Percentiles rank a stretch among this genome's conserved stretches.
Evolutionary conservation across 805 yeast species (phyloP).

Genomic region (Starmerella bacillaris): DNA sequence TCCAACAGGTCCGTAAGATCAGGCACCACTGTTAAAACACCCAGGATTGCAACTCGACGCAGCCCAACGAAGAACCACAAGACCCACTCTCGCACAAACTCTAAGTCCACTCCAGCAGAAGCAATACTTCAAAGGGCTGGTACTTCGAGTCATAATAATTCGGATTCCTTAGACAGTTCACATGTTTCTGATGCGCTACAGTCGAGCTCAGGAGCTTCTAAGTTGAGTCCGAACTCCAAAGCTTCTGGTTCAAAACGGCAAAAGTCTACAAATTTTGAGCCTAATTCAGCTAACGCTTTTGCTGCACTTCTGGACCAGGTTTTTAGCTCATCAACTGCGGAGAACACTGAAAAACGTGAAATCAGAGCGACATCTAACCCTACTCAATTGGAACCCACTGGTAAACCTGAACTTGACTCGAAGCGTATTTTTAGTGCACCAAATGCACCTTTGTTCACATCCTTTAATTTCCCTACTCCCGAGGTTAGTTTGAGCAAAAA

Average conservation of each 20-base stretch:
- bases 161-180: too few species aligned
- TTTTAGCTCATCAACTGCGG: constrained; percentile 10
- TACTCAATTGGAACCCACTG: background rate
- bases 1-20: constrained; percentile 12
- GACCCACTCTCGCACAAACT: too few species aligned
- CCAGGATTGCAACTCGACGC: constrained; percentile 2
- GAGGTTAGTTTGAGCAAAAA: too few species aligned
- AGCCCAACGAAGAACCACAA: constrained; percentile 9
- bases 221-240: too few species aligned
- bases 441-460: too few species aligned
- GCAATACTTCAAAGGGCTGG: too few species aligned
- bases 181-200: too few species aligned
- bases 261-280: too few species aligned
- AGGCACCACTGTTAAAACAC: constrained; percentile 4
- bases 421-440: constrained; percentile 7
- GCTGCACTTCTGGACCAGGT: constrained; percentile 22
- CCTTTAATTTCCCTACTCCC: too few species aligned
- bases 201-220: too few species aligned
- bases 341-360: constrained; percentile 2
- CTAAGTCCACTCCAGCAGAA: background rate
- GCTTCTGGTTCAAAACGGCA: too few species aligned
- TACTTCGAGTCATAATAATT: too few species aligned
- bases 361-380: constrained; percentile 5
- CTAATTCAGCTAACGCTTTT: constrained; percentile 14
- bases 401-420: background rate